phyloP scores from a whole-genome alignment of 2,329 filamentous ascomycete genomes.

The Cordyceps pruinosa region DNA sequence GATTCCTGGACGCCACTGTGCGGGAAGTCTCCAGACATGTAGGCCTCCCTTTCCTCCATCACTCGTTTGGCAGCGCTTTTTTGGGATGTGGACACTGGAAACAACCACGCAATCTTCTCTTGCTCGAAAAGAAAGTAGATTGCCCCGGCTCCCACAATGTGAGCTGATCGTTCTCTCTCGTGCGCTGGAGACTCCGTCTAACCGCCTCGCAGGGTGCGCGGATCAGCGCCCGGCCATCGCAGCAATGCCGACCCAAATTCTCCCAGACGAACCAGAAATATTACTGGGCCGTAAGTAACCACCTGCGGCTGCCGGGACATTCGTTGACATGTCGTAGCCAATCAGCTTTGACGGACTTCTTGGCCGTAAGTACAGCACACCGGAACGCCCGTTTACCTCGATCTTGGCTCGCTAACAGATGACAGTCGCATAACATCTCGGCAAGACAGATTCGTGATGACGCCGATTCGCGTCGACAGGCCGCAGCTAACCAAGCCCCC shows the following conservation, averaged over 20 bases:
- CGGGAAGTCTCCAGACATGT: not conserved
- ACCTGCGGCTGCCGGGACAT: not conserved
- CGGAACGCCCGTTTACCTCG: not conserved
- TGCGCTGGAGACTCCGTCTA: conserved; percentile 2
- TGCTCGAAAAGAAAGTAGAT: not conserved
- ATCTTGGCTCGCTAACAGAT: conserved; percentile 16
- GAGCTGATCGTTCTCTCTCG: not conserved
- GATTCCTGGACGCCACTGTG: conserved; percentile 5
- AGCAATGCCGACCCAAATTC: conserved; percentile 9
- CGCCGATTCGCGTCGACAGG: conserved; percentile 39
- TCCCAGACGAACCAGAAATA: conserved; percentile 24
- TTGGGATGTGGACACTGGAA: no score
- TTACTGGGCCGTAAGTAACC: conserved; percentile 35
- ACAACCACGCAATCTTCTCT: not conserved
- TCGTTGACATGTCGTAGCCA: conserved; percentile 26
- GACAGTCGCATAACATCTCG: conserved; percentile 65
- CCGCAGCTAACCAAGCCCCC: conserved; percentile 17
- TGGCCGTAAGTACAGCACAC: conserved; percentile 33
- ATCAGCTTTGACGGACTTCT: conserved; percentile 48
- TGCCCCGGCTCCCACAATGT: not conserved
- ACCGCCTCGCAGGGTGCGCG: conserved; percentile 13
- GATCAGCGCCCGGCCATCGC: conserved; percentile 10
- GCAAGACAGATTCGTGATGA: conserved; percentile 47
- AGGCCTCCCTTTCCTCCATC: not conserved
- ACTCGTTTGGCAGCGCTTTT: no score